Evolutionary conservation across 75 land plant species (phyloP).

Genomic region (Ceratopteris richardii): DNA sequence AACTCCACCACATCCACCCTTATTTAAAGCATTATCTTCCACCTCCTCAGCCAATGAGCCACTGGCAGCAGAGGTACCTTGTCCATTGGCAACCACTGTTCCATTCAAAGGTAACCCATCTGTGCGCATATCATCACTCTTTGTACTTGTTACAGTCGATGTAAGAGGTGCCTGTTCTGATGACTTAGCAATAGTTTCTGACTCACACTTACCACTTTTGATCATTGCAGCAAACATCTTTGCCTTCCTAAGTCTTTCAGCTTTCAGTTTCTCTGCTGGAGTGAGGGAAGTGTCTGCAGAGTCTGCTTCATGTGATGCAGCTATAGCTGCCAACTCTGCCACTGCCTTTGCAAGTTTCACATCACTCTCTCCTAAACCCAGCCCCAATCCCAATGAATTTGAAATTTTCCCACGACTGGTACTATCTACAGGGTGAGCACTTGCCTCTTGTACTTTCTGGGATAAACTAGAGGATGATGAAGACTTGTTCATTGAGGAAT

Average conservation of each 20-base stretch:
- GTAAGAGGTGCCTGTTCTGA: background rate
- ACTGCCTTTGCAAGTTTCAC: constrained; percentile 42
- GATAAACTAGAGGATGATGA: constrained; percentile 2
- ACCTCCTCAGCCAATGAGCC: background rate
- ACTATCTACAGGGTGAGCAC: background rate
- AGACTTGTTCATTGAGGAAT: constrained; percentile 1
- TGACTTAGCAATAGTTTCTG: background rate
- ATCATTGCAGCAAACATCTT: constrained; percentile 80
- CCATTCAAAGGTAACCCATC: background rate
- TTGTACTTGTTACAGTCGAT: background rate
- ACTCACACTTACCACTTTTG: constrained; percentile 31
- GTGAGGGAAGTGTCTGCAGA: constrained; percentile 46
- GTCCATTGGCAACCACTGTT: background rate
- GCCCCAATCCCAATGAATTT: background rate
- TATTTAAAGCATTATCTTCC: background rate
- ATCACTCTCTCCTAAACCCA: constrained; percentile 5
- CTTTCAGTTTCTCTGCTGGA: constrained; percentile 67
- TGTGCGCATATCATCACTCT: background rate
- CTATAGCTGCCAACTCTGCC: constrained; percentile 53
- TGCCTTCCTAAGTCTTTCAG: constrained; percentile 80
- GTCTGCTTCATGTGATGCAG: constrained; percentile 53
- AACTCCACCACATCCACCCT: background rate
- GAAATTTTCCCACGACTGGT: background rate
- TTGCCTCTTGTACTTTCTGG: background rate
- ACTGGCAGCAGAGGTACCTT: background rate